These are phyloP conservation scores for Lepiota brunneoincarnata DNA, from an alignment of 768 basidiomycete genomes.

Conservation along the genomic window DNA sequence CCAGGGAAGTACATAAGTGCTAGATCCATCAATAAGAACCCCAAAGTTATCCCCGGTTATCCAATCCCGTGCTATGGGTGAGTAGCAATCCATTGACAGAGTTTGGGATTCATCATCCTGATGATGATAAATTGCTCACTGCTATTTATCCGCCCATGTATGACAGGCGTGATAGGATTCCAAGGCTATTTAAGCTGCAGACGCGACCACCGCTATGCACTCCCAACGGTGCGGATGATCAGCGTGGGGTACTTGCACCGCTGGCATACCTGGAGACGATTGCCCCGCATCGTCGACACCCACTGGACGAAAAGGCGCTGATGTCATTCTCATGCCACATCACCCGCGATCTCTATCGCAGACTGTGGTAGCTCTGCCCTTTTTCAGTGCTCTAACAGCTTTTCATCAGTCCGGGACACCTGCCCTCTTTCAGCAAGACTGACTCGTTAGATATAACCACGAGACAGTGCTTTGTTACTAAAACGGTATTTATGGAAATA, in stretches of 20 bases:
- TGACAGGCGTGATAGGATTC: conserved; percentile 6
- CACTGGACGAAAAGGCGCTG: conserved; percentile 67
- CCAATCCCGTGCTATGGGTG: not conserved
- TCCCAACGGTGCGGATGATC: conserved; percentile 12
- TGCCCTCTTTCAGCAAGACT: not conserved
- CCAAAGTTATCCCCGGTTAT: conserved; percentile 32
- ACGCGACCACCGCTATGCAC: conserved; percentile 9
- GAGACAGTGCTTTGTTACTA: no score
- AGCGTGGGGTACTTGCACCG: conserved; percentile 45
- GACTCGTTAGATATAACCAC: not conserved
- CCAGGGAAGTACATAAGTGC: conserved; percentile 64
- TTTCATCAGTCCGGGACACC: not conserved
- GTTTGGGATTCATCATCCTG: conserved; percentile 5
- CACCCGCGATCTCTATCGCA: conserved; percentile 3
- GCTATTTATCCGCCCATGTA: not conserved
- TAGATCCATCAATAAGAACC: conserved; percentile 32
- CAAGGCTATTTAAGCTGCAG: conserved; percentile 1
- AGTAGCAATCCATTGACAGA: not conserved
- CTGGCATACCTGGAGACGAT: conserved; percentile 60
- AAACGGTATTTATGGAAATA: no score
- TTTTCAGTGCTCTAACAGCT: not conserved
- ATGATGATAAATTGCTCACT: conserved; percentile 3
- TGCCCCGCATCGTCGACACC: conserved; percentile 62
- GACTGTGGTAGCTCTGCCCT: not conserved
- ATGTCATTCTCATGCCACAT: conserved; percentile 48